phyloP scores from a whole-genome alignment of 805 yeast species.

The Wickerhamiella siamensis region DNA sequence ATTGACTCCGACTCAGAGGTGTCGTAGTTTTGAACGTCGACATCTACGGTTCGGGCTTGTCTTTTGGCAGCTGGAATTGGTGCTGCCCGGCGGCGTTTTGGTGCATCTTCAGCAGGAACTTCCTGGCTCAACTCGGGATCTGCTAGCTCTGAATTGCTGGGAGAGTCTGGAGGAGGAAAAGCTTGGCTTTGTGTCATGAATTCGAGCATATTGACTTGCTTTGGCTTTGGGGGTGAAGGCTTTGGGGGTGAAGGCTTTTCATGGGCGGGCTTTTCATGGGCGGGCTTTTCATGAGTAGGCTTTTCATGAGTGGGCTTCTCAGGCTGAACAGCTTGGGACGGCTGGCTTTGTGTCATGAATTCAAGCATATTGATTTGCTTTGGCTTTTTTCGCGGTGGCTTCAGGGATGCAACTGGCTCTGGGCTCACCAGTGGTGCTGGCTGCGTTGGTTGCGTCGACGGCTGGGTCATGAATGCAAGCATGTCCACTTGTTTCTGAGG shows the following conservation, averaged over 20 bases:
- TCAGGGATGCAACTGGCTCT: neutral
- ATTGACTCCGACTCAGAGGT: neutral
- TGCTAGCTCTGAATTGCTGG: neutral
- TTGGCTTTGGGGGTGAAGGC: neutral
- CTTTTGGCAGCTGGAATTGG: neutral
- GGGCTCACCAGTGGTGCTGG: neutral
- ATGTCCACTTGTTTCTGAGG: neutral
- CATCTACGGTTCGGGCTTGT: neutral
- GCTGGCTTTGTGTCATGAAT: too few species aligned
- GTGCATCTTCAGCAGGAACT: too few species aligned
- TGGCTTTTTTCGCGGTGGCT: neutral
- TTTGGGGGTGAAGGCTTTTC: too few species aligned
- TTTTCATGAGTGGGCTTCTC: too few species aligned
- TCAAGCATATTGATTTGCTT: neutral
- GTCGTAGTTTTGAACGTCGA: neutral
- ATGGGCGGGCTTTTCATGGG: too few species aligned
- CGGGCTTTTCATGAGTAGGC: too few species aligned
- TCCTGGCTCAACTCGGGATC: neutral
- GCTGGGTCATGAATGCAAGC: constrained; percentile 1
- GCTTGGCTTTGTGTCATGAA: too few species aligned
- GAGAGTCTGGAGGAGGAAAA: too few species aligned
- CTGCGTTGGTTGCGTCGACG: neutral
- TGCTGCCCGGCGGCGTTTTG: neutral
- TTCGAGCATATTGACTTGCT: neutral
- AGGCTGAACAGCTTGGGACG: too few species aligned